Conservation (phyloP, 805 yeast species). For the Wickerhamomyces xylosicus region DNA sequence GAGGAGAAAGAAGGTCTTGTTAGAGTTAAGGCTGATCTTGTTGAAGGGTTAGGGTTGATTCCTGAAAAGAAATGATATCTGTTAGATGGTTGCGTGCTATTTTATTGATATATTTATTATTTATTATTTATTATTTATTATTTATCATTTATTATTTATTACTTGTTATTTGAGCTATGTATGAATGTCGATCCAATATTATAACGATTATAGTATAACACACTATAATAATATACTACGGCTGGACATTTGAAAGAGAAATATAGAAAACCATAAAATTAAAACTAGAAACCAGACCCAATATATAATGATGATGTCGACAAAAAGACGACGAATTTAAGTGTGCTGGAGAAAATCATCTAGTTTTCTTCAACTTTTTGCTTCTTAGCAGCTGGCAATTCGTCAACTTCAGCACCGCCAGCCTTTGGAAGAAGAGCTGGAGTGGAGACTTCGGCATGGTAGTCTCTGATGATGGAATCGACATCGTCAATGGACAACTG, state of each 20-base stretch:
- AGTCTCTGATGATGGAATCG: slow-evolving; percentile 91
- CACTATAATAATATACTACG: too few species aligned
- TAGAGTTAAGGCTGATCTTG: background rate
- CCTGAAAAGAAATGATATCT: background rate
- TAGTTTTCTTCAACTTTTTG: slow-evolving; percentile 18
- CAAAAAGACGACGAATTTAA: background rate
- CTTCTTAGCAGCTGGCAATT: slow-evolving; percentile 21
- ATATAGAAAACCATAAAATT: background rate
- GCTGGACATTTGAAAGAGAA: too few species aligned
- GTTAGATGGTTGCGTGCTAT: background rate
- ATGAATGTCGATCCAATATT: too few species aligned
- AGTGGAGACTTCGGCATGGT: slow-evolving; percentile 65
- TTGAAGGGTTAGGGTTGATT: background rate
- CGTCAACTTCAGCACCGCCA: slow-evolving; percentile 13
- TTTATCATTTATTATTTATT: slow-evolving; percentile 1
- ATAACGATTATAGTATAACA: too few species aligned
- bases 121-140: slow-evolving; percentile 1
- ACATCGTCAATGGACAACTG: slow-evolving; percentile 94
- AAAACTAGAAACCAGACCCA: background rate
- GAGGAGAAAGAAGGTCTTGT: background rate
- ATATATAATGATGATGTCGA: background rate
- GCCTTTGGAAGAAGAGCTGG: slow-evolving; percentile 29
- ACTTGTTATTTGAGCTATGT: too few species aligned
- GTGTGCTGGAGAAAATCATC: background rate
- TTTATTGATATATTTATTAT: slow-evolving; percentile 4